phyloP scores from a whole-genome alignment of 768 basidiomycete genomes.

The Russula sp. region DNA sequence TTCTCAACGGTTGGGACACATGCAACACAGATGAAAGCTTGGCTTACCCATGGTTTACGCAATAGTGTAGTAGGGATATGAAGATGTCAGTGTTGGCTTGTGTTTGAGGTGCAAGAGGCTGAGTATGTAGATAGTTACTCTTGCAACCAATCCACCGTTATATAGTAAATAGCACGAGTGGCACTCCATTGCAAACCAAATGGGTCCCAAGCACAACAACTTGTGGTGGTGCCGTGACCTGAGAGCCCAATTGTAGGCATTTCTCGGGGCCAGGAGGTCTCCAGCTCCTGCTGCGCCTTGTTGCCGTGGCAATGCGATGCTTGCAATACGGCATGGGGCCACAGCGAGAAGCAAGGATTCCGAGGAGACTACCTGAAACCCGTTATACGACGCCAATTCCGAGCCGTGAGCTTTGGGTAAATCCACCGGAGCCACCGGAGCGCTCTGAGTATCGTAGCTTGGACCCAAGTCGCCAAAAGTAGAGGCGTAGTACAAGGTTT shows the following conservation, averaged over 20 bases:
- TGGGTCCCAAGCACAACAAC: slow-evolving; percentile 9
- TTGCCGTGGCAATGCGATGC: not conserved
- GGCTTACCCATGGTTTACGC: not conserved
- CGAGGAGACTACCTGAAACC: not conserved
- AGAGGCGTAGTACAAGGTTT: not conserved
- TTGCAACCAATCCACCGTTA: not conserved
- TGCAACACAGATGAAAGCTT: not conserved
- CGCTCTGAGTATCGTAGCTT: not conserved
- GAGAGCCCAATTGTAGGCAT: not conserved
- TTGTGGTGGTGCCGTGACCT: not conserved
- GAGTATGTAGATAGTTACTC: not conserved
- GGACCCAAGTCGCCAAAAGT: not conserved
- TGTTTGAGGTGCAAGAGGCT: not conserved
- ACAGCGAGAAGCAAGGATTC: not conserved
- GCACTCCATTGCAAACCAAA: not conserved
- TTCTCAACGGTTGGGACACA: not conserved
- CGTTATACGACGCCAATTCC: not conserved
- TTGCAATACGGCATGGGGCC: not conserved
- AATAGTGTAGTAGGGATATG: not conserved
- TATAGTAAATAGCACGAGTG: not conserved
- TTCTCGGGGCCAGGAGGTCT: not conserved
- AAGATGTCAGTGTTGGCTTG: not conserved
- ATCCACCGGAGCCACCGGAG: not conserved
- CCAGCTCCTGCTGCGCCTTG: not conserved
- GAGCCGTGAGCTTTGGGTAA: not conserved